Base-by-base conservation (phyloP, 129 eudicot genomes). In the Lactuca sativa region DNA sequence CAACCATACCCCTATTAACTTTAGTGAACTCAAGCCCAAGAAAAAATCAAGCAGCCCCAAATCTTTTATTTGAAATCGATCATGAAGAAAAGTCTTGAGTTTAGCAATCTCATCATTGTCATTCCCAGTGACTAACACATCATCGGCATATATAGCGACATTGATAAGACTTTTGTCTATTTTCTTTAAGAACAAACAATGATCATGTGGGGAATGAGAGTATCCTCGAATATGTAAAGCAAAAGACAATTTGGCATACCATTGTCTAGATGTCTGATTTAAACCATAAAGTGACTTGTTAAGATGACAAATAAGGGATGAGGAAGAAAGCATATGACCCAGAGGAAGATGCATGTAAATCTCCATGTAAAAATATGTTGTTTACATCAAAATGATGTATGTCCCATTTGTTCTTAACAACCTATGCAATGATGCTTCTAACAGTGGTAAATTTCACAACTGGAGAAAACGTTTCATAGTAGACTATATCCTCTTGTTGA, bases 211-310 rank as follows among this genome's bases (percentile, higher is more conserved):
- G 0, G 71, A 62, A 6, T 73, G 71, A 1, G 6, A 5, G 25
- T 49, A 73, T 2, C 72, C 72, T 34, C 11, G 30, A 5, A 3
- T 2, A 0, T 7, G 7, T 3, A 74, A 21, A 21, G 72, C 48
- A 51, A 9, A 0, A 30, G 72, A 34, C 2, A 74, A 21, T 7
- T 74, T 74, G 4, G 66, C 4, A 33, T 54, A 74, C 59, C 73
- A 74, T 44, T 65, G 44, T 3, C 56, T 15, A 3, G 63, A 25
- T 15, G 33, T 9, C 4, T 30, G 15, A 12, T 43, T 13, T 30
- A 44, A 43, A 3, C 16, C 18, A 15, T 59, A 59, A 4, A 59
- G 10, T 2, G 64, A 30, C 14, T 59, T 59, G 6, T 59, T 21
- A 17, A 59, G 36, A 4, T 14, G 33, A 59, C 36, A 25, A 7